phyloP scores from a whole-genome alignment of 2,329 filamentous ascomycete genomes.

The Hypoxylon rubiginosum region DNA sequence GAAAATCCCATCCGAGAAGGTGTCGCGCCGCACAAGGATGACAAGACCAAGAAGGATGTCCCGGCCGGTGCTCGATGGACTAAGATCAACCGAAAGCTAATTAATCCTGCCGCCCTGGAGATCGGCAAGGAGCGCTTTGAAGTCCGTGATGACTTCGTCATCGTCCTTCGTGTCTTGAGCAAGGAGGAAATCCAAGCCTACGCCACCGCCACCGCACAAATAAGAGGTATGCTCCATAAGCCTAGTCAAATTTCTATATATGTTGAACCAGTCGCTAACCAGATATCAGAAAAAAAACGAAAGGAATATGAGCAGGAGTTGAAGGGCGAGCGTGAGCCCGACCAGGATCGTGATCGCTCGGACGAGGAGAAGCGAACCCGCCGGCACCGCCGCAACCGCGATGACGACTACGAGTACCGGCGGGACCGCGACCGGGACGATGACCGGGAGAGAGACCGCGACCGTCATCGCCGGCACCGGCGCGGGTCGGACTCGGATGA shows the following conservation, averaged over 20 bases:
- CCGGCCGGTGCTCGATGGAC: constrained; percentile 89
- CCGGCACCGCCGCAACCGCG: constrained; percentile 49
- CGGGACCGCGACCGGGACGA: constrained; percentile 43
- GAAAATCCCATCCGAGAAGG: constrained; percentile 86
- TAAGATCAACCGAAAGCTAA: constrained; percentile 87
- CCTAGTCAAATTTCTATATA: constrained; percentile 42
- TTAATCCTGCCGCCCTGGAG: constrained; percentile 89
- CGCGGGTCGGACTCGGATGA: constrained; percentile 43
- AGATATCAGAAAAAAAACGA: constrained; percentile 55
- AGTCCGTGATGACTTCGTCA: constrained; percentile 92
- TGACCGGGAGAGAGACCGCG: constrained; percentile 46
- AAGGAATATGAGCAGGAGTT: constrained; percentile 57
- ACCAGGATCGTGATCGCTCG: constrained; percentile 48
- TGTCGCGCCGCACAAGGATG: constrained; percentile 93
- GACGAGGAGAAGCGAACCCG: constrained; percentile 51
- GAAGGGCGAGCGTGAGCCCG: constrained; percentile 41
- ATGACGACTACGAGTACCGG: constrained; percentile 50
- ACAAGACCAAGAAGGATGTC: constrained; percentile 79
- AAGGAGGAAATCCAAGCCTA: constrained; percentile 93
- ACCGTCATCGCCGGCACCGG: constrained; percentile 48
- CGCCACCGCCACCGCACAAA: constrained; percentile 82
- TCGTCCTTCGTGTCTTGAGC: constrained; percentile 87
- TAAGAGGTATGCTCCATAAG: constrained; percentile 74
- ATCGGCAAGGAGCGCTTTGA: constrained; percentile 92
- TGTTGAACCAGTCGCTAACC: constrained; percentile 44